Conservation (phyloP, 1,284 basidiomycete genomes). For the Malassezia psittaci region DNA sequence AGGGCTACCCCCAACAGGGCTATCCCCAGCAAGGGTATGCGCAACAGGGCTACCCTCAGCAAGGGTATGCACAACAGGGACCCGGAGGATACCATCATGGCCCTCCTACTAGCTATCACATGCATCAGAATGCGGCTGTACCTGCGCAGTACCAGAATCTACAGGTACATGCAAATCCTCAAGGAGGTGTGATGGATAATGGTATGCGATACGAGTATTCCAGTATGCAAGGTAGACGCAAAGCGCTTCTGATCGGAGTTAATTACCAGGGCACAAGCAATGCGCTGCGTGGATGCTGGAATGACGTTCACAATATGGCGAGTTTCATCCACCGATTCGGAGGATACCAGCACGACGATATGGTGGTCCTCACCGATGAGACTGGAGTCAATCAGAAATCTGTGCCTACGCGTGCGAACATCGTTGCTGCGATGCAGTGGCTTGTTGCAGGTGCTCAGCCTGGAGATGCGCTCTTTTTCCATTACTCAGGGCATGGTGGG, state of each 20-base stretch:
- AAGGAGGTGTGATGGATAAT: slow-evolving; percentile 34
- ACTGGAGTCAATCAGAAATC: slow-evolving; percentile 30
- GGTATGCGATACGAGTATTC: slow-evolving; percentile 42
- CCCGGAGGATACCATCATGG: slow-evolving; percentile 16
- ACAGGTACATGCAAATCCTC: slow-evolving; percentile 31
- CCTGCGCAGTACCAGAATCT: slow-evolving; percentile 33
- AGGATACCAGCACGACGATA: slow-evolving; percentile 45
- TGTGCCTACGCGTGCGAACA: slow-evolving; percentile 45
- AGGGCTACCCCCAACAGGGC: not conserved
- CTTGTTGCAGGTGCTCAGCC: slow-evolving; percentile 38
- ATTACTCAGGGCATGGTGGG: slow-evolving; percentile 45
- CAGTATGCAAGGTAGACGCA: slow-evolving; percentile 42
- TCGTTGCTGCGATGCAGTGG: slow-evolving; percentile 46
- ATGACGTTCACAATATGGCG: slow-evolving; percentile 45
- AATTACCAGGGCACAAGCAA: slow-evolving; percentile 39
- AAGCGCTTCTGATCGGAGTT: slow-evolving; percentile 46
- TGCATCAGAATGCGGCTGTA: slow-evolving; percentile 22
- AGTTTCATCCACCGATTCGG: slow-evolving; percentile 36
- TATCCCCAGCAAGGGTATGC: slow-evolving; percentile 6
- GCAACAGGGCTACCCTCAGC: slow-evolving; percentile 23
- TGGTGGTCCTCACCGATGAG: slow-evolving; percentile 46
- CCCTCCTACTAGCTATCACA: slow-evolving; percentile 23
- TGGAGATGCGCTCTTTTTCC: slow-evolving; percentile 47
- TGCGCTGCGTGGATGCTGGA: slow-evolving; percentile 45
- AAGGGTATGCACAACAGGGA: slow-evolving; percentile 18